These are phyloP conservation scores for Hirschioporus abietinus DNA, from an alignment of 768 basidiomycete species.

Conservation along the genomic window DNA sequence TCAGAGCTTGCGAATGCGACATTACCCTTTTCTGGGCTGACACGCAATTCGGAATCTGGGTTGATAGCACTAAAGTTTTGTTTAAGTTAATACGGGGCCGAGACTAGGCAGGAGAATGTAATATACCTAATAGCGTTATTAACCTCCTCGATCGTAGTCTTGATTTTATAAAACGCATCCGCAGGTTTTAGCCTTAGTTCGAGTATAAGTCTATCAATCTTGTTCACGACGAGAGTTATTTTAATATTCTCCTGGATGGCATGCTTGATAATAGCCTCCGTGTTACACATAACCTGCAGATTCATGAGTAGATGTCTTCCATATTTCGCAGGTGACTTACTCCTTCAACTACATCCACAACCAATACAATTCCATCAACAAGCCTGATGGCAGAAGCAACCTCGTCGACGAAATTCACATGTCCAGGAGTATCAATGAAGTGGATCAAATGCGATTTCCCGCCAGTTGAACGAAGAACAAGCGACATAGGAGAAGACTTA, in stretches of 20 bases:
- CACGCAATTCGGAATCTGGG: slow-evolving; percentile 78
- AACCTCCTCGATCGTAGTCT: slow-evolving; percentile 97
- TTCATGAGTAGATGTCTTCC: slow-evolving; percentile 15
- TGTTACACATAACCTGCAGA: slow-evolving; percentile 82
- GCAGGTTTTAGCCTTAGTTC: slow-evolving; percentile 89
- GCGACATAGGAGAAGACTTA: slow-evolving; percentile 95
- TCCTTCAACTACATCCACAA: slow-evolving; percentile 98
- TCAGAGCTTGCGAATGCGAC: slow-evolving; percentile 96
- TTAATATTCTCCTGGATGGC: slow-evolving; percentile 85
- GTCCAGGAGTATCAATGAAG: slow-evolving; percentile 95
- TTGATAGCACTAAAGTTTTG: slow-evolving; percentile 57
- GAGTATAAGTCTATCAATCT: slow-evolving; percentile 94
- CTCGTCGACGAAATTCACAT: slow-evolving; percentile 98
- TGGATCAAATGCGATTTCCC: slow-evolving; percentile 95
- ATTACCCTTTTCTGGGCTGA: slow-evolving; percentile 94
- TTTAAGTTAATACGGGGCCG: neutral
- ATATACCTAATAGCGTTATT: slow-evolving; percentile 90
- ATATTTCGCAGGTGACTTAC: slow-evolving; percentile 41
- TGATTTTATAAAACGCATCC: slow-evolving; percentile 98
- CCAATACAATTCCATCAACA: slow-evolving; percentile 86
- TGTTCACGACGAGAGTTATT: slow-evolving; percentile 93
- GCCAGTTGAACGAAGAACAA: slow-evolving; percentile 74
- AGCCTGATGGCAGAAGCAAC: slow-evolving; percentile 84
- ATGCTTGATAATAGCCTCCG: slow-evolving; percentile 84
- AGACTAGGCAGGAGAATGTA: neutral